Evolutionary conservation across 805 yeast species (phyloP), one percentile per base, ranked within the genome.

Genomic region (Ogataea sp.): DNA sequence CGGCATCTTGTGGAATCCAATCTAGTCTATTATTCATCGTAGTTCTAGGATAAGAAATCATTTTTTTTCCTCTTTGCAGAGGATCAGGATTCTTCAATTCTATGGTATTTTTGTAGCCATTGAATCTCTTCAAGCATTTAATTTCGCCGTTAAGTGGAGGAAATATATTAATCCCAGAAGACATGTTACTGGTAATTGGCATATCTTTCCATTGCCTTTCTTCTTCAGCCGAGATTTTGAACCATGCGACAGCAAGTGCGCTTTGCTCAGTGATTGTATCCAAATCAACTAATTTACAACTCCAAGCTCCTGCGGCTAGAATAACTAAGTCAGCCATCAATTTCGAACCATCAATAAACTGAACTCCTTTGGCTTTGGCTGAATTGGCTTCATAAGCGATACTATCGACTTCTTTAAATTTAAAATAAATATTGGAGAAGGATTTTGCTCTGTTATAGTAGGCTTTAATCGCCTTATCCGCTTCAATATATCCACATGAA

Each of bases 271-370:
- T 39, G 18, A 51, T 26, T 5, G 43, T 45, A 27, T 51, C 43
- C 14, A 51, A 29, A 29, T 51, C 41, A 16, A 53, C 53, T 13
- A 53, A 37, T 24, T 50, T 50, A 25, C 48, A 44, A 37, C 55
- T 53, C 56, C 57, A 53, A 3, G 57, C 54, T 16, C 57, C 57
- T 4, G 55, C 55, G 18, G 56, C 52, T 10, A 51, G 48, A 29
- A 53, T 39, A 8, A 51, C 52, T 27, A 51, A 24, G 16, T 50
- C 52, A 2, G 49, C 36, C 6, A 17, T 15, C 14, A 36, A 8
- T 13, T 16, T 7, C 1, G 39, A 16, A 4, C 50, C 50, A 35
- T 50, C 48, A 5, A 28, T 34, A 17, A 53, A 39, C 8, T 21
- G 11, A 21, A 53, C 51, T 5, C 55, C 50, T 24, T 36, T 38